These are phyloP conservation scores for Diversispora epigaea DNA, from an alignment of 192 early-diverging fungal genomes.

Conservation along the genomic window DNA sequence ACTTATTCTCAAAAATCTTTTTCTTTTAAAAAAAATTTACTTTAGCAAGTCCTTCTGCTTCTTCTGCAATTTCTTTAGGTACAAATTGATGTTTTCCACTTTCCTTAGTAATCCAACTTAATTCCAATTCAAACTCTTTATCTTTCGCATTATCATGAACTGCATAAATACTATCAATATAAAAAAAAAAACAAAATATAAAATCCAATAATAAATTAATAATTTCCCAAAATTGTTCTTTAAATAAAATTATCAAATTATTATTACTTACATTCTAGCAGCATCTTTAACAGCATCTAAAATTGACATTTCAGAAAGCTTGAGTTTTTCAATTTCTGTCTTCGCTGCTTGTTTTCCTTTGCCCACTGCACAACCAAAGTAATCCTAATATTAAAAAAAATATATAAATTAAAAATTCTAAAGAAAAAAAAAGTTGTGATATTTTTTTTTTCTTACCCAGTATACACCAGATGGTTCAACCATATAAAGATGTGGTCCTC, in stretches of 20 bases:
- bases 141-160: slow-evolving; percentile 97
- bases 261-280: slow-evolving; percentile 76
- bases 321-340: slow-evolving; percentile 98
- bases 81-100: slow-evolving; percentile 79
- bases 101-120: slow-evolving; percentile 92
- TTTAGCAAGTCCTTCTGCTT: slow-evolving; percentile 83
- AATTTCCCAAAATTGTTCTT: neutral
- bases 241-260: neutral
- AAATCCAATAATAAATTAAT: neutral
- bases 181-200: neutral
- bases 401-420: neutral
- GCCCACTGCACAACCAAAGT: slow-evolving; percentile 90
- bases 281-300: slow-evolving; percentile 92
- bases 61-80: slow-evolving; percentile 80
- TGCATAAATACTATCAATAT: slow-evolving; percentile 73
- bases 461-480: slow-evolving; percentile 96
- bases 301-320: slow-evolving; percentile 74
- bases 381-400: slow-evolving; percentile 63
- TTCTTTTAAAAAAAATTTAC: slow-evolving; percentile 30
- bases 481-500: slow-evolving; percentile 89
- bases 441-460: slow-evolving; percentile 58
- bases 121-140: slow-evolving; percentile 98
- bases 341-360: slow-evolving; percentile 97
- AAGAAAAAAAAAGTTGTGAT: neutral
- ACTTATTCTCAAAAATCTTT: neutral